These are phyloP conservation scores for Betula pendula DNA, from an alignment of 306 rosid species.

Conservation along the genomic window DNA sequence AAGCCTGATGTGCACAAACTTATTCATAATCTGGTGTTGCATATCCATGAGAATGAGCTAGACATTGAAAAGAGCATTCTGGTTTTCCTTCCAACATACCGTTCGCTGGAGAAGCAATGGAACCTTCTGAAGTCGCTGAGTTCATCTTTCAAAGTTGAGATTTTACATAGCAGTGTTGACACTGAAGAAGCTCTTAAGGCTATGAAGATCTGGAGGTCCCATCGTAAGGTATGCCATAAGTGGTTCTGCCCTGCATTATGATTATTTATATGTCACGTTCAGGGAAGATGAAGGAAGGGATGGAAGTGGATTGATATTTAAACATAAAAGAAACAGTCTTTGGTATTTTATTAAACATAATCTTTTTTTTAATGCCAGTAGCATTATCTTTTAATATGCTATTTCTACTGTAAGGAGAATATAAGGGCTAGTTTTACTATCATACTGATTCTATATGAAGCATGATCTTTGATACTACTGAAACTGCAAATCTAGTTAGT, in stretches of 20 bases:
- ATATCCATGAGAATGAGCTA: slow-evolving; percentile 70
- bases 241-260: slow-evolving; percentile 6
- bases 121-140: slow-evolving; percentile 62
- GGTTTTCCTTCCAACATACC: slow-evolving; percentile 89
- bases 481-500: not conserved
- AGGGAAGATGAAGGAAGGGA: not conserved
- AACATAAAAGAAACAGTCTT: not conserved
- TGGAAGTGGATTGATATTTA: slow-evolving; percentile 1
- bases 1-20: slow-evolving; percentile 54
- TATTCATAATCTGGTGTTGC: slow-evolving; percentile 69
- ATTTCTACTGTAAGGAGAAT: not conserved
- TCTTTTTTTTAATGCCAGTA: not conserved
- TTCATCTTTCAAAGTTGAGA: slow-evolving; percentile 70
- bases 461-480: not conserved
- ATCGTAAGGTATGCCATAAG: slow-evolving; percentile 64
- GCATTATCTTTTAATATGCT: not conserved
- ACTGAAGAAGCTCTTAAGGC: slow-evolving; percentile 80
- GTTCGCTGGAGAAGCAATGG: slow-evolving; percentile 80
- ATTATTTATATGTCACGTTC: not conserved
- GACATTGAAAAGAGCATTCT: slow-evolving; percentile 89
- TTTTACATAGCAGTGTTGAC: slow-evolving; percentile 85
- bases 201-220: slow-evolving; percentile 81
- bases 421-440: not conserved
- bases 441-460: slow-evolving; percentile 8
- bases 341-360: not conserved